Evolutionary conservation across 2,329 filamentous ascomycete genomes (phyloP), one percentile per base, ranked within the genome.

Genomic region (Xylariaceae sp.): DNA sequence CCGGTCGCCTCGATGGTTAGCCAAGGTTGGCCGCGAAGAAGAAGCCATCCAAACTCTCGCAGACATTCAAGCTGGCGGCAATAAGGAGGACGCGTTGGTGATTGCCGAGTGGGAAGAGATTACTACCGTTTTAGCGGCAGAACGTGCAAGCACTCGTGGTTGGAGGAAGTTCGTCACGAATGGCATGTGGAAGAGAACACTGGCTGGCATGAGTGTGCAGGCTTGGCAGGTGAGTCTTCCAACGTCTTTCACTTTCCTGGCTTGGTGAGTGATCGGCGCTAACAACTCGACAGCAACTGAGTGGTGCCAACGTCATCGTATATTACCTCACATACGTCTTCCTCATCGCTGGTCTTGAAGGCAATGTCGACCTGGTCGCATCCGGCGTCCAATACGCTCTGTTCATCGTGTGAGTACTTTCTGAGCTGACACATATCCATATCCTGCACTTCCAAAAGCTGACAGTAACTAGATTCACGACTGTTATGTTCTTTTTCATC

Each of bases 251-350:
- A 13, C 7, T 15, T 48, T 11, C 23, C 53, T 13, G 45, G 39
- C 15, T 51, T 48, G 9, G 17, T 49, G 34, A 34, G 17, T 49
- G 45, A 34, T 30, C 34, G 9, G 53, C 23, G 35, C 62, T 65
- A 53, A 65, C 57, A 35, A 8, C 11, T 17, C 42, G 15, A 18
- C 49, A 80, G 71, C 80, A 82, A 67, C 65, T 82, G 57, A 74
- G 78, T 2, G 80, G 80, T 18, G 80, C 79, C 6, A 82, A 82
- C 59, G 76, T 80, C 15, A 80, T 80, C 50, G 79, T 80, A 65
- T 83, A 84, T 70, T 86, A 86, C 59, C 78, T 86, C 5, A 80
- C 82, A 2, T 85, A 84, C 68, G 80, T 85, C 61, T 85, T 84
- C 64, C 70, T 79, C 54, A 86, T 86, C 82, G 82, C 82, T 8